These are phyloP conservation scores for Astrothelium macrocarpum DNA, from an alignment of 495 filamentous ascomycete genomes.

Conservation along the genomic window DNA sequence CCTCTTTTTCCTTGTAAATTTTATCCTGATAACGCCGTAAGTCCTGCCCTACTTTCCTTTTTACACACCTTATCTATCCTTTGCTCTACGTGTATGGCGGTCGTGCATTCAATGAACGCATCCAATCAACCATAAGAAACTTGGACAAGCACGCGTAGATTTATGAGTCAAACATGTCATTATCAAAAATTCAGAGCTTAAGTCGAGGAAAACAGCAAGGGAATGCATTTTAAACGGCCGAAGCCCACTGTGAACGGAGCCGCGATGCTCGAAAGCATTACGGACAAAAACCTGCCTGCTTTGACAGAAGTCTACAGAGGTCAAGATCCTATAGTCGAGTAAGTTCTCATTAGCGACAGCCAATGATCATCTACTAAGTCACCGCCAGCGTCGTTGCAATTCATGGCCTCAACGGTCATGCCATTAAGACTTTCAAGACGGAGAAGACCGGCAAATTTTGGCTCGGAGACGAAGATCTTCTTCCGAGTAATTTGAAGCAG, in stretches of 20 bases:
- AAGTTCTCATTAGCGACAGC: background rate
- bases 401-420: constrained; percentile 75
- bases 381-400: constrained; percentile 38
- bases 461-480: constrained; percentile 61
- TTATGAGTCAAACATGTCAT: background rate
- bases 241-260: background rate
- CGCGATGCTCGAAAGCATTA: background rate
- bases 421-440: constrained; percentile 65
- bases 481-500: constrained; percentile 53
- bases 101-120: background rate
- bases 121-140: background rate
- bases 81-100: background rate
- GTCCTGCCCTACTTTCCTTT: background rate
- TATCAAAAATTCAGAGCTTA: background rate
- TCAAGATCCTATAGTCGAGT: constrained; percentile 14
- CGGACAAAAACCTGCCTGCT: background rate
- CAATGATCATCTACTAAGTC: background rate
- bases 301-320: constrained; percentile 15
- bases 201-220: background rate
- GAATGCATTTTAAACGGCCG: background rate
- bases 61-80: background rate
- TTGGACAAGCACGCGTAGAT: background rate
- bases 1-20: background rate
- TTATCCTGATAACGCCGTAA: background rate
- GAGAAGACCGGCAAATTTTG: constrained; percentile 54